phyloP scores from a whole-genome alignment of 2,329 filamentous ascomycete genomes.

The Cladobotryum mycophilum region DNA sequence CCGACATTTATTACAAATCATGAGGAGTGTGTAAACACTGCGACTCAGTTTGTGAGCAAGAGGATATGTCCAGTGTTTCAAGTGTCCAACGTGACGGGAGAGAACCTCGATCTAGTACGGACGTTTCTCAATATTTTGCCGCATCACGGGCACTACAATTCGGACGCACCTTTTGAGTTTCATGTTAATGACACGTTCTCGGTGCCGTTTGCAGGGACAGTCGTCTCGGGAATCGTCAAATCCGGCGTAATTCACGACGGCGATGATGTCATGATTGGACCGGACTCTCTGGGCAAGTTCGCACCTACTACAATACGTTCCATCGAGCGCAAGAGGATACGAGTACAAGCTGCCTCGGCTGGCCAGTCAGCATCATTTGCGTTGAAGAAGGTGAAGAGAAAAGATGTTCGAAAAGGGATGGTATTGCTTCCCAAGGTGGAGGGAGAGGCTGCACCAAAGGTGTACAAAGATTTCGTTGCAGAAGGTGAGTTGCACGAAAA shows the following conservation, averaged over 20 bases:
- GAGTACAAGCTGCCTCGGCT: conserved; percentile 79
- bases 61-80: conserved; percentile 97
- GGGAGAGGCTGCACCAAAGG: conserved; percentile 61
- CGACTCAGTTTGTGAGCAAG: conserved; percentile 90
- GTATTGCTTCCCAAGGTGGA: conserved; percentile 84
- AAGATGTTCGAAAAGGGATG: conserved; percentile 96
- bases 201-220: conserved; percentile 92
- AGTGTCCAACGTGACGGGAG: conserved; percentile 93
- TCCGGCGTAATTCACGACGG: conserved; percentile 81
- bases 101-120: conserved; percentile 83
- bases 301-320: conserved; percentile 79
- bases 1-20: conserved; percentile 90
- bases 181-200: conserved; percentile 97
- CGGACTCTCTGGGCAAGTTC: conserved; percentile 86
- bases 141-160: conserved; percentile 87
- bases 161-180: conserved; percentile 84
- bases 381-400: conserved; percentile 76
- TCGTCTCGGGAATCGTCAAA: conserved; percentile 91
- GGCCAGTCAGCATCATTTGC: conserved; percentile 93
- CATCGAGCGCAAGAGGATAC: conserved; percentile 90
- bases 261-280: conserved; percentile 83
- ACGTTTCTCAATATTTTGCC: conserved; percentile 93
- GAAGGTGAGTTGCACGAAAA: conserved; percentile 48
- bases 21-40: conserved; percentile 90
- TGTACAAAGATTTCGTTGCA: conserved; percentile 70